Evolutionary conservation across 805 yeast species (phyloP).

Genomic region (Scheffersomyces ergatensis): DNA sequence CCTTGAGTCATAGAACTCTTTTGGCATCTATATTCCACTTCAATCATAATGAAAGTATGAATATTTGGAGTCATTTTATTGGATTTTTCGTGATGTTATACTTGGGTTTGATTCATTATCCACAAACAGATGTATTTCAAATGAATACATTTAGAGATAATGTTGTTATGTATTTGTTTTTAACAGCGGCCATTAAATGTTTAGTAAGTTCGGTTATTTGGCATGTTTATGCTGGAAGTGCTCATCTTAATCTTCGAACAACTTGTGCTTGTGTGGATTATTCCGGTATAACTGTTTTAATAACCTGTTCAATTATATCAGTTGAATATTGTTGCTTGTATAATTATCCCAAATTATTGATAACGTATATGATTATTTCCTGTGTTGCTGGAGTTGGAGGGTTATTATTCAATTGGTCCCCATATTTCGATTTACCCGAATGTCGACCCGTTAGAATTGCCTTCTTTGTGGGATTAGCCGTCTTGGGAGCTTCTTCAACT

Average conservation of each 20-base stretch:
- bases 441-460: constrained; percentile 74
- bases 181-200: constrained; percentile 74
- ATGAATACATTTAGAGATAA: constrained; percentile 43
- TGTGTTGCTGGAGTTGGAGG: constrained; percentile 69
- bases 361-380: constrained; percentile 58
- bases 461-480: constrained; percentile 77
- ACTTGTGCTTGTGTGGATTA: constrained; percentile 92
- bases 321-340: constrained; percentile 80
- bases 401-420: constrained; percentile 84
- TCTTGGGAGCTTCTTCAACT: constrained; percentile 69
- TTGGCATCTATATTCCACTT: constrained; percentile 54
- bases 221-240: constrained; percentile 88
- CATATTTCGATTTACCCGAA: constrained; percentile 84
- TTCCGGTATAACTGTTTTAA: constrained; percentile 87
- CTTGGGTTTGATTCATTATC: constrained; percentile 60
- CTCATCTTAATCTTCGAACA: constrained; percentile 58
- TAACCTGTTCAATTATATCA: constrained; percentile 84
- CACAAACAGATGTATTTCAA: constrained; percentile 51
- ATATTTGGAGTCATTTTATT: constrained; percentile 87
- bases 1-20: constrained; percentile 59
- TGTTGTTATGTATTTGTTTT: constrained; percentile 58
- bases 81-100: constrained; percentile 64
- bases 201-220: constrained; percentile 75
- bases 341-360: constrained; percentile 50
- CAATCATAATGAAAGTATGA: constrained; percentile 84